These are phyloP conservation scores for Paracoccidioides lutzii DNA, from an alignment of 2,329 filamentous ascomycete genomes.

Conservation along the genomic window DNA sequence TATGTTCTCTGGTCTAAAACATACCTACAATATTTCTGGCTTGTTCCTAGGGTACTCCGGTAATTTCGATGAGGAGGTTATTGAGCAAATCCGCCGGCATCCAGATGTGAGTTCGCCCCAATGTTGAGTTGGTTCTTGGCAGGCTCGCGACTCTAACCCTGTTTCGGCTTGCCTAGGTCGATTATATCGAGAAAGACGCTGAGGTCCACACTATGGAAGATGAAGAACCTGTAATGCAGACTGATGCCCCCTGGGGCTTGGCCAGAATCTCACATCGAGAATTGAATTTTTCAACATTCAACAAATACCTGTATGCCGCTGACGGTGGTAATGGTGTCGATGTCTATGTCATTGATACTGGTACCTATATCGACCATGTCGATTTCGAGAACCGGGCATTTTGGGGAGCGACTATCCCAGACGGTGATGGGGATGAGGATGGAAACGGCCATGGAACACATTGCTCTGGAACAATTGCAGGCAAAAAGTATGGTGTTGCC, in stretches of 20 bases:
- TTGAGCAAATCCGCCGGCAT: conserved; percentile 87
- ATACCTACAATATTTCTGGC: conserved; percentile 85
- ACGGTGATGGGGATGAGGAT: conserved; percentile 71
- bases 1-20: conserved; percentile 75
- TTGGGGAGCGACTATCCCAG: conserved; percentile 95
- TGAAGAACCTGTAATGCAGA: conserved; percentile 54
- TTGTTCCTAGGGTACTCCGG: conserved; percentile 83
- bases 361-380: conserved; percentile 84
- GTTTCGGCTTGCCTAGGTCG: conserved; percentile 50
- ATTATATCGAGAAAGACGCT: conserved; percentile 90
- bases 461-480: conserved; percentile 95
- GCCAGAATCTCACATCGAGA: conserved; percentile 95
- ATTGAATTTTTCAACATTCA: conserved; percentile 83
- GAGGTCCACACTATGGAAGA: conserved; percentile 68
- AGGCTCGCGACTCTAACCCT: conserved; percentile 5
- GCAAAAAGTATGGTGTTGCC: conserved; percentile 98
- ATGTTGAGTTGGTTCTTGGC: background rate
- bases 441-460: conserved; percentile 98
- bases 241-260: conserved; percentile 95
- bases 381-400: conserved; percentile 92
- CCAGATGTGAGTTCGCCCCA: conserved; percentile 69
- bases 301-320: conserved; percentile 89
- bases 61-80: conserved; percentile 84
- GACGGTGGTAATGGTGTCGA: conserved; percentile 95
- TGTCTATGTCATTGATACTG: conserved; percentile 97